Base-by-base conservation (phyloP, 371 early-diverging fungal genomes). In the Rhizopus sp. region DNA sequence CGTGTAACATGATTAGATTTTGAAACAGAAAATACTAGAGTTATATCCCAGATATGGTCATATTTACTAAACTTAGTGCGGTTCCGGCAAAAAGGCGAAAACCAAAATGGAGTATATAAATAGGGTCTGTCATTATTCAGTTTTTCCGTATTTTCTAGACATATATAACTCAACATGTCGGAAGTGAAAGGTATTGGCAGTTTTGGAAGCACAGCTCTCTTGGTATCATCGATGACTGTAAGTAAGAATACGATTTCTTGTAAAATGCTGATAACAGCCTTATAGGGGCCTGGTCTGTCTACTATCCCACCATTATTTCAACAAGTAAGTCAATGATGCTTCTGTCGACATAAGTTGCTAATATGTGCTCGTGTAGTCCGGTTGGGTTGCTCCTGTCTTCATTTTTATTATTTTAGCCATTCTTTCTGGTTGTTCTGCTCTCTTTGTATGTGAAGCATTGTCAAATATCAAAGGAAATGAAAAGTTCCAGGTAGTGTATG, bases 361-460 rank as follows among this genome's bases (percentile, higher is more conserved):
- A 15, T 23, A 37, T 29, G 15, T 5, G n/a, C 7, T 52, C 12
- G 15, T 15, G 17, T 57, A 77, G 77, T 64, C 77, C 42, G 77
- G 77, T 10, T 77, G 77, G 77, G 23, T 65, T 17, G 65, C 69
- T 3, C 82, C 85, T 16, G 44, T 78, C 8, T 51, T 83, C 33
- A 73, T 75, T 2, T 83, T 84, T 50, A 46, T 66, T 7, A 41
- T 76, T 4, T 64, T 83, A 5, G 78, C 72, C 8, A 46, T 76
- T 8, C 62, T 85, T 13, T 81, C 83, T 16, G 70, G 73, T 2
- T 73, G 78, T 17, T 75, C 83, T 12, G 78, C 85, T 16, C 69
- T 92, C 13, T 90, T 92, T 60, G 82, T 90, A 23, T 84, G 88
- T 55, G 93, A 93, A 59, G 87, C 88, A 9, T 82, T 93, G 78